A percentile compares a stretch with the other conserved stretches of the same genome.
Conservation (phyloP, 129 eudicot genomes). For the Chrysanthemum lavandulifolium region DNA sequence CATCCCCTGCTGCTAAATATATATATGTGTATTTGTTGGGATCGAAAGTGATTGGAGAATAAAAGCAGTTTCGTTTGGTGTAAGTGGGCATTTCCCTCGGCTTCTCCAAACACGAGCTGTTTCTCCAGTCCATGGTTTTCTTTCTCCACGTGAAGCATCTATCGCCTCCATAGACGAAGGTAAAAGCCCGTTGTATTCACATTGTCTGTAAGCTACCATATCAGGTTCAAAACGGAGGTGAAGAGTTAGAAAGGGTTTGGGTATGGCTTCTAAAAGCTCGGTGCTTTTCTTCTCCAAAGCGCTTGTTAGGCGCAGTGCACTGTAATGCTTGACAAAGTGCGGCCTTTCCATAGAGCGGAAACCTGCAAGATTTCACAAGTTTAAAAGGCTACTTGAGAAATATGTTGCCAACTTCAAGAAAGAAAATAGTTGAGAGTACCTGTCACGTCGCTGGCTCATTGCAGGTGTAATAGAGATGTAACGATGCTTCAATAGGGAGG, state of each 20-base stretch:
- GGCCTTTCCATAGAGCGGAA: conserved; percentile 86
- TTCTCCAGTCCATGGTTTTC: conserved; percentile 93
- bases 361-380: conserved; percentile 46
- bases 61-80: conserved; percentile 83
- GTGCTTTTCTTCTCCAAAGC: conserved; percentile 66
- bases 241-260: conserved; percentile 92
- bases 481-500: conserved; percentile 71
- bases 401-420: conserved; percentile 5
- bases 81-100: conserved; percentile 97
- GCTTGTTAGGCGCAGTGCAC: conserved; percentile 65
- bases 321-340: conserved; percentile 94
- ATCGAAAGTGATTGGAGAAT: conserved; percentile 76
- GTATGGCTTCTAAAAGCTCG: conserved; percentile 83
- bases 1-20: conserved; percentile 97
- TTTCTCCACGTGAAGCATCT: conserved; percentile 75
- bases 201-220: conserved; percentile 99
- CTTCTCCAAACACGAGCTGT: conserved; percentile 78
- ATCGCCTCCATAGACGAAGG: conserved; percentile 63
- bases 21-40: conserved; percentile 71
- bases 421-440: conserved; percentile 45
- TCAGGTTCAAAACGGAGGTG: conserved; percentile 99
- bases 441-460: conserved; percentile 97
- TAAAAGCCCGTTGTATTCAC: conserved; percentile 69
- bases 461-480: conserved; percentile 95
- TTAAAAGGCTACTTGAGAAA: background rate